These are phyloP conservation scores for Colletotrichum musae DNA, from an alignment of 2,329 filamentous ascomycete species.

Conservation along the genomic window DNA sequence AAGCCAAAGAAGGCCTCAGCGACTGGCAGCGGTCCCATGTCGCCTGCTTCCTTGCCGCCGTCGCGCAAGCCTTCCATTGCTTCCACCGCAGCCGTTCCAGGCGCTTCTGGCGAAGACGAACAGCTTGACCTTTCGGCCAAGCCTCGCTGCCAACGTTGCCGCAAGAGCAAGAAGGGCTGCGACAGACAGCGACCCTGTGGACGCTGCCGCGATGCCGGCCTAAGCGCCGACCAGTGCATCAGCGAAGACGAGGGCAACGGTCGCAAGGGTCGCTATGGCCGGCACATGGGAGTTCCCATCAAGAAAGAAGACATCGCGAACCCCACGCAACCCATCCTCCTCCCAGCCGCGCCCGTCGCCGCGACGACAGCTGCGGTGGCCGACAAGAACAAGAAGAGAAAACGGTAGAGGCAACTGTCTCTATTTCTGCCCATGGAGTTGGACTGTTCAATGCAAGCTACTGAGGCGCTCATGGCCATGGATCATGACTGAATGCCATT, in stretches of 20 bases:
- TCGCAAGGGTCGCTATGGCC: conserved; percentile 91
- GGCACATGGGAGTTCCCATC: conserved; percentile 78
- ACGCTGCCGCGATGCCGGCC: conserved; percentile 94
- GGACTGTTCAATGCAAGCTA: not conserved
- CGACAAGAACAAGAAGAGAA: conserved; percentile 76
- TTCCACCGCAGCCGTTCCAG: conserved; percentile 65
- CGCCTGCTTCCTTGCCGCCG: conserved; percentile 76
- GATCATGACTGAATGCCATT: not conserved
- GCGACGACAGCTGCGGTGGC: conserved; percentile 47
- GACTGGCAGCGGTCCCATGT: conserved; percentile 63
- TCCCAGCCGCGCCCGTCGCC: conserved; percentile 62
- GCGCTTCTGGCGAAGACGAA: conserved; percentile 84
- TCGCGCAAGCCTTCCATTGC: conserved; percentile 83
- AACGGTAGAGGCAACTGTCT: conserved; percentile 60
- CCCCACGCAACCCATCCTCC: conserved; percentile 54
- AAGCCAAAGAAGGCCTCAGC: conserved; percentile 67
- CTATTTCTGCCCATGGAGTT: not conserved
- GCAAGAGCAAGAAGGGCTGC: conserved; percentile 99
- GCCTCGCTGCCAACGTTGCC: conserved; percentile 96
- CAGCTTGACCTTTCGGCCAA: conserved; percentile 94
- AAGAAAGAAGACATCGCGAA: conserved; percentile 67
- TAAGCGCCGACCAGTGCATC: conserved; percentile 92
- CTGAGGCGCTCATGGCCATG: not conserved
- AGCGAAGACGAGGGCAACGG: conserved; percentile 99
- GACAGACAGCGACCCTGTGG: conserved; percentile 96